Conservation (phyloP, 192 early-diverging fungal species). For the Gryganskiella cystojenkinii region DNA sequence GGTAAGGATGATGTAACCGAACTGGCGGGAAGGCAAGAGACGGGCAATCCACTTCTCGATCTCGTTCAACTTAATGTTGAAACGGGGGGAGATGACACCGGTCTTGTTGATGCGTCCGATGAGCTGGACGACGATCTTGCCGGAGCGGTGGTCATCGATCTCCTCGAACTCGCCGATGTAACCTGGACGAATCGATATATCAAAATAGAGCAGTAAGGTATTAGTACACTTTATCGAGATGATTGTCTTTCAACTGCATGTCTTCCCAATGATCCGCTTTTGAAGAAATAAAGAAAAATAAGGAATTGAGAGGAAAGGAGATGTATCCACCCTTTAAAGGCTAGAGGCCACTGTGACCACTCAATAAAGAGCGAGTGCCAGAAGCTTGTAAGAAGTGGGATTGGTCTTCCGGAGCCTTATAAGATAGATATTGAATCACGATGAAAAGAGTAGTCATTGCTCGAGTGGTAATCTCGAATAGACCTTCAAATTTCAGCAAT, state of each 20-base stretch:
- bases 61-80: slow-evolving; percentile 94
- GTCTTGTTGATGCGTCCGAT: slow-evolving; percentile 99
- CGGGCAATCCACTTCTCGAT: slow-evolving; percentile 98
- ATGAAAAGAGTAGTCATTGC: slow-evolving; percentile 17
- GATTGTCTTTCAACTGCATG: no score
- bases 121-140: slow-evolving; percentile 98
- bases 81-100: slow-evolving; percentile 98
- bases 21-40: slow-evolving; percentile 98
- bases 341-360: slow-evolving; percentile 7
- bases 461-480: no score
- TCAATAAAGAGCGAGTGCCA: no score
- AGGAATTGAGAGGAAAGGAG: slow-evolving; percentile 1
- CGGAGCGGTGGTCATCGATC: slow-evolving; percentile 97
- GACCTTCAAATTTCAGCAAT: slow-evolving; percentile 41
- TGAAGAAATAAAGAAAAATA: slow-evolving; percentile 2
- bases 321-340: slow-evolving; percentile 27
- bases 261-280: no score
- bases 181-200: slow-evolving; percentile 56
- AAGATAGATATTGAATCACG: slow-evolving; percentile 59
- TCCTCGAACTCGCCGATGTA: slow-evolving; percentile 99
- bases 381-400: slow-evolving; percentile 57
- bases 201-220: background rate
- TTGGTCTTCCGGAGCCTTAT: slow-evolving; percentile 72
- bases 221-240: background rate
- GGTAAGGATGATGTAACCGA: slow-evolving; percentile 93